Evolutionary conservation across 768 basidiomycete species (phyloP), one percentile per base, ranked within the genome.

Genomic region (Podaxis mareebaensis): DNA sequence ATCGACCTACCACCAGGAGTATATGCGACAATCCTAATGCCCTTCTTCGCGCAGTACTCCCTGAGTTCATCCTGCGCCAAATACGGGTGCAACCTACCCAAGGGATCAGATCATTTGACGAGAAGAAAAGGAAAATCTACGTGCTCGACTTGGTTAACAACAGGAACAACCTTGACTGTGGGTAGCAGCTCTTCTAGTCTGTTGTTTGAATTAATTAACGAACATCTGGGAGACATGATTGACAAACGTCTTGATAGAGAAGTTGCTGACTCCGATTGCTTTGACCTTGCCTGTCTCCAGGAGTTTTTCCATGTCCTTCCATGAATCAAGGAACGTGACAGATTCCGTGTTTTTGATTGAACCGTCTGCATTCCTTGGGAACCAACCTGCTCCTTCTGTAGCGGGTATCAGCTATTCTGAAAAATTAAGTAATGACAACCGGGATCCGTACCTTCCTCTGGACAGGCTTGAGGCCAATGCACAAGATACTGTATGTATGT

Each of bases 261-360:
- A 86, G 69, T 87, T 87, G 71, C 82, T 83, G 52, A 87, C 83
- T 0, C 85, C 85, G 61, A 86, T 83, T 0, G 83, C 79, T 60
- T 72, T 79, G 12, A 77, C 81, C 65, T 79, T 81, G 0, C 82
- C 82, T n/a, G 48, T 77, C 33, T 73, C 74, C 33, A 81, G 74
- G 11, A 85, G 67, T 53, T 81, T 79, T 70, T 86, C 85, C 67
- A 86, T 75, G 46, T 79, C 76, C 0, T 78, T 77, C 82, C 83
- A 85, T 0, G 78, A 74, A 26, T 85, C 75, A 42, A 76, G 77
- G 68, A 81, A 78, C 1, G 67, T 74, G 4, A 72, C 64, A 8
- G 65, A 68, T 15, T 78, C 75, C 36, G 67, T 72, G 3, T 70
- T 66, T 44, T 75, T 75, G 15, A 71, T 48, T 7, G 73, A 69